A percentile compares a stretch with the other conserved stretches of the same genome.
Evolutionary conservation across 2,329 filamentous ascomycete species (phyloP).

Genomic region (Fusarium graminum): DNA sequence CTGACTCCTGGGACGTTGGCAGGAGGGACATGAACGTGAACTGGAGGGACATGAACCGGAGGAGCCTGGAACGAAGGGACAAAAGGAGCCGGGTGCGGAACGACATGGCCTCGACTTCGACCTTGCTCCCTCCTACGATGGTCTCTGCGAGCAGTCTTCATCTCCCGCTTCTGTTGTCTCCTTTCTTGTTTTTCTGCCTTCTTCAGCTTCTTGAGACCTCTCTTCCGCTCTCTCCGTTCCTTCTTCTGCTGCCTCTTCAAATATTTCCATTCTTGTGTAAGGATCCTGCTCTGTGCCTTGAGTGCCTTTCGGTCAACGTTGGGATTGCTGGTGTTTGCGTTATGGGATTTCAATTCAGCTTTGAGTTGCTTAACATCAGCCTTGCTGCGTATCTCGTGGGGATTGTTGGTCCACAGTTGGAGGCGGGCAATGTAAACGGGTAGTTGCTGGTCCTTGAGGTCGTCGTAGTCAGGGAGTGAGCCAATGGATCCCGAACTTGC

Average conservation of each 20-base stretch:
- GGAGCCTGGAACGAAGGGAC: slow-evolving; percentile 16
- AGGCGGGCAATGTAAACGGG: slow-evolving; percentile 61
- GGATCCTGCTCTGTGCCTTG: slow-evolving; percentile 58
- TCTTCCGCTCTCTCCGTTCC: slow-evolving; percentile 51
- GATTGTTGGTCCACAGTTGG: slow-evolving; percentile 62
- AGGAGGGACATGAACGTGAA: slow-evolving; percentile 14
- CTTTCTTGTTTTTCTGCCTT: slow-evolving; percentile 53
- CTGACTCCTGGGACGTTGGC: slow-evolving; percentile 11
- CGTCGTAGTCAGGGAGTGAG: slow-evolving; percentile 67
- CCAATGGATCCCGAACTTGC: slow-evolving; percentile 59
- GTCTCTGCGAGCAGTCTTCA: slow-evolving; percentile 50
- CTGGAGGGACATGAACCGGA: slow-evolving; percentile 10
- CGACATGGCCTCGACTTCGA: slow-evolving; percentile 25
- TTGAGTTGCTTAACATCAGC: slow-evolving; percentile 58
- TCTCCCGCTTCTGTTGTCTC: slow-evolving; percentile 50
- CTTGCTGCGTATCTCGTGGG: slow-evolving; percentile 63
- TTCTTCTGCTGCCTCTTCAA: slow-evolving; percentile 52
- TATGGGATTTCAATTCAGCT: slow-evolving; percentile 59
- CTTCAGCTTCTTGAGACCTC: slow-evolving; percentile 47
- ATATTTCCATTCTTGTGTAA: slow-evolving; percentile 59
- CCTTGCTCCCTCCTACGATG: slow-evolving; percentile 42
- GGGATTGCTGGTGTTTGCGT: slow-evolving; percentile 26
- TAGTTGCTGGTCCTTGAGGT: slow-evolving; percentile 63
- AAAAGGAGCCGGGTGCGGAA: slow-evolving; percentile 18
- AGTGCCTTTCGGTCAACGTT: slow-evolving; percentile 53